Evolutionary conservation across 768 basidiomycete genomes (phyloP).

Genomic region (Clavulina sp.): DNA sequence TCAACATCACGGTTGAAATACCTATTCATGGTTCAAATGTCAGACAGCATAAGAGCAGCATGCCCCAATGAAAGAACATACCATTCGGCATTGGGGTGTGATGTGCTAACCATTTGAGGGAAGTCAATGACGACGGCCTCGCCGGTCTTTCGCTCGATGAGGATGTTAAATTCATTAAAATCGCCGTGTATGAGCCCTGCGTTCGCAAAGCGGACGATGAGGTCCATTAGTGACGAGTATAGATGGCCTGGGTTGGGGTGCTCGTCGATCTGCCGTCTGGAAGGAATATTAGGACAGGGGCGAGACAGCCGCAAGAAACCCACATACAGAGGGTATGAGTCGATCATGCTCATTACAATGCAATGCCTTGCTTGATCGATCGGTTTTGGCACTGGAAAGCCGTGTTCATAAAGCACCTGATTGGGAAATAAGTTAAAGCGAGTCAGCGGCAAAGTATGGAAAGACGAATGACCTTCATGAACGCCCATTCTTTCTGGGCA

Average conservation of each 20-base stretch:
- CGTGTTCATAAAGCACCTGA: constrained; percentile 79
- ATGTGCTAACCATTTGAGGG: constrained; percentile 97
- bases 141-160: constrained; percentile 58
- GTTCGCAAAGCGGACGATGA: constrained; percentile 86
- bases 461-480: constrained; percentile 69
- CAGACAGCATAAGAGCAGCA: background rate
- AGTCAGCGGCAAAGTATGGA: background rate
- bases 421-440: background rate
- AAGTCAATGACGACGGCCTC: constrained; percentile 94
- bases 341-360: constrained; percentile 90
- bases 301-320: background rate
- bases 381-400: constrained; percentile 83
- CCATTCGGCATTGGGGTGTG: constrained; percentile 95
- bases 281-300: background rate
- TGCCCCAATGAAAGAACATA: constrained; percentile 21
- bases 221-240: constrained; percentile 84
- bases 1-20: constrained; percentile 99
- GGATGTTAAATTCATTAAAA: constrained; percentile 98
- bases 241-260: constrained; percentile 75
- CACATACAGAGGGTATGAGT: constrained; percentile 81
- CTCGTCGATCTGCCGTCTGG: constrained; percentile 72
- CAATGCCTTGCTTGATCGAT: constrained; percentile 92
- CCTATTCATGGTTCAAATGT: constrained; percentile 28
- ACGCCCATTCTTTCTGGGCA: constrained; percentile 95
- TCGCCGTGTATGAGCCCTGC: constrained; percentile 97